Conservation (phyloP, 805 yeast genomes). For the Myxozyma melibiosi region DNA sequence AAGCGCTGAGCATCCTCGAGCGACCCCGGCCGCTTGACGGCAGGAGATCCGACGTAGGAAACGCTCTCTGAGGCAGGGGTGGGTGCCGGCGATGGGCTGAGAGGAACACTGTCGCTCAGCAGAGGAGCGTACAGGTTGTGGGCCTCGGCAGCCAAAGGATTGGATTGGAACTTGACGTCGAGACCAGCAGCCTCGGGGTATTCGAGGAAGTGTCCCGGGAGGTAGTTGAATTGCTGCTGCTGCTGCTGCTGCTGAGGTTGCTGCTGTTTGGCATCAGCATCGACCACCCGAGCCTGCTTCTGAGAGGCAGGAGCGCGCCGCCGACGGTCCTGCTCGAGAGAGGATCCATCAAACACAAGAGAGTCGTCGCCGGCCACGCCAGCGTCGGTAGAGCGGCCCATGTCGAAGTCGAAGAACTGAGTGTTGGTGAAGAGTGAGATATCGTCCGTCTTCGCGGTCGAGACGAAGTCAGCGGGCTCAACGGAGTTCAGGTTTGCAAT, state of each 20-base stretch:
- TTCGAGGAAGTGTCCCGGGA: constrained; percentile 18
- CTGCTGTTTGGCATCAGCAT: background rate
- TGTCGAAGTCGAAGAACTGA: constrained; percentile 49
- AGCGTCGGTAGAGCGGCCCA: constrained; percentile 49
- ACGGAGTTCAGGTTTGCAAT: constrained; percentile 41
- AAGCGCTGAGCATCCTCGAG: constrained; percentile 32
- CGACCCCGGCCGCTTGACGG: constrained; percentile 33
- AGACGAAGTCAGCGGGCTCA: constrained; percentile 37
- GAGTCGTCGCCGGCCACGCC: constrained; percentile 42
- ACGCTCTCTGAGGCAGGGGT: background rate
- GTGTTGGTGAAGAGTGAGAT: constrained; percentile 48
- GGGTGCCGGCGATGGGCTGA: background rate
- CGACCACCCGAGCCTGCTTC: background rate
- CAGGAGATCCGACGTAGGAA: constrained; percentile 4
- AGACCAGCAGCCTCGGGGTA: constrained; percentile 12
- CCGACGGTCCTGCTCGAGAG: constrained; percentile 6
- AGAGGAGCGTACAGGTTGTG: constrained; percentile 16
- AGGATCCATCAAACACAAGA: too few relatives aligned
- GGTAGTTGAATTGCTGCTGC: constrained; percentile 16
- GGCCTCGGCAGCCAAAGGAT: constrained; percentile 8
- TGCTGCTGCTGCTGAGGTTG: constrained; percentile 12
- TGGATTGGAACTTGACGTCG: background rate
- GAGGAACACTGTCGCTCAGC: constrained; percentile 3
- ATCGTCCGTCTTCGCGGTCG: constrained; percentile 40
- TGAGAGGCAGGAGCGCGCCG: background rate